Evolutionary conservation across 108 stramenopile species (phyloP), one percentile per base, ranked within the genome.

Genomic region (Hondaea fermentalgiana): DNA sequence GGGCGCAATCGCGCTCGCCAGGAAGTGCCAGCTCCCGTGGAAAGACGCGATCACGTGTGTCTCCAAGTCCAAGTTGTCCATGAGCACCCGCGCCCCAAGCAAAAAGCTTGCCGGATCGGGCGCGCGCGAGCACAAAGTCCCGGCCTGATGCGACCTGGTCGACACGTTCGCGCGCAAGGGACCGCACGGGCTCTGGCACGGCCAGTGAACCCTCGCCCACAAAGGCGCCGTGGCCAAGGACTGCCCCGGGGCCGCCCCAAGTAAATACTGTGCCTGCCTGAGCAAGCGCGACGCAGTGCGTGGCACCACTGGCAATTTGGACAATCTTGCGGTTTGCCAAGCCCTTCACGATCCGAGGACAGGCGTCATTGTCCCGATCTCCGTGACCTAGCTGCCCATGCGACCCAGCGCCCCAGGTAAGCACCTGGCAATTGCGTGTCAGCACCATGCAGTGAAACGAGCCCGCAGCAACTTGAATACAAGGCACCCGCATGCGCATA

Each of bases 341-440:
- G 51, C 19, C 45, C n/a, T 23, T 23, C 76, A 83, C 76, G 28
- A 83, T 10, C 3, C 49, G n/a, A 12, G 76, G 76, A 47, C n/a
- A 3, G n/a, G 76, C 45, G 49, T 83, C 25, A 45, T 83, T 83
- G n/a, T 83, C 76, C 19, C 6, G 19, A 6, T 12, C 19, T 1
- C 59, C 58, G 60, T 59, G 58, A 59, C 89, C 89, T 10, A 89
- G 83, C 60, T 89, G 89, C 29, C 89, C 87, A 16, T 58, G 58
- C 3, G 42, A 44, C 42, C 59, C 43, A 5, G 43, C 87, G 16
- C 89, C 89, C 89, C 89, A 89, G 58, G 87, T 35, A 4, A 59
- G 28, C 23, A 89, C 89, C 14, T 5, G 42, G 14, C 89, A 87
- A 10, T 28, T 5, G 21, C 17, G 5, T 5, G 72, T 60, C 89